Base-by-base conservation (phyloP, 371 early-diverging fungal genomes). In the Capniomyces stellatus region DNA sequence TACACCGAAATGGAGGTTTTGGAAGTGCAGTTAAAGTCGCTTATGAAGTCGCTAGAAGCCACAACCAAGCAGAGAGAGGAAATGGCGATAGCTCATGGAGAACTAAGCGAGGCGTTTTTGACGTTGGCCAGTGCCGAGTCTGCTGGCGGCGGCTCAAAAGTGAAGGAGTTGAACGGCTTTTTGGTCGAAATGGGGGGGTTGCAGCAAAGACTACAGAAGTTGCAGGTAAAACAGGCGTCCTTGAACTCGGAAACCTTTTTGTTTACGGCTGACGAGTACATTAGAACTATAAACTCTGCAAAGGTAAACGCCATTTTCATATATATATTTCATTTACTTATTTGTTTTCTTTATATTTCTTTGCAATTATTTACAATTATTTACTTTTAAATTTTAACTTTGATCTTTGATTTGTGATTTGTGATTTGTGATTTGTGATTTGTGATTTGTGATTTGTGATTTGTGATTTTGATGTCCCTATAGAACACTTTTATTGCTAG, bases 271-370 rank as follows among this genome's bases (percentile, higher is more conserved):
- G 89, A 89, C 56, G 90, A 90, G 60, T 86, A 92, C 58, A 75
- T 90, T 57, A 80, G 89, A n/a, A 75, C 84, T 54, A 84, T 90
- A 53, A 83, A 79, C 2, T 80, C 88, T 0, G 83, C 86, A 56
- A 74, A 81, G 55, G 78, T 78, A 59, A 55, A 8, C 21, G 30
- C 19, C 27, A 48, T 19, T 29, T 4, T 4, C n/a, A 23, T 44
- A 23, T 44, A 44, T 44, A 8, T 44, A 23, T 44, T 44, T 44
- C 40, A 19, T 15, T 13, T 13, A 19, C 19, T 40, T 15, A 15
- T 15, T 40, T 15, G 13, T 40, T 19, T 19, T 15, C 15, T 15
- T 40, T 40, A 13, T 40, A 19, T 13, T 40, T 40, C 13, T 40
- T 15, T 13, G 19, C 19, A 19, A 19, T 40, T 40, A 13, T 19